Evolutionary conservation across 2,329 filamentous ascomycete genomes (phyloP).

Genomic region (Neofusicoccum sp.): DNA sequence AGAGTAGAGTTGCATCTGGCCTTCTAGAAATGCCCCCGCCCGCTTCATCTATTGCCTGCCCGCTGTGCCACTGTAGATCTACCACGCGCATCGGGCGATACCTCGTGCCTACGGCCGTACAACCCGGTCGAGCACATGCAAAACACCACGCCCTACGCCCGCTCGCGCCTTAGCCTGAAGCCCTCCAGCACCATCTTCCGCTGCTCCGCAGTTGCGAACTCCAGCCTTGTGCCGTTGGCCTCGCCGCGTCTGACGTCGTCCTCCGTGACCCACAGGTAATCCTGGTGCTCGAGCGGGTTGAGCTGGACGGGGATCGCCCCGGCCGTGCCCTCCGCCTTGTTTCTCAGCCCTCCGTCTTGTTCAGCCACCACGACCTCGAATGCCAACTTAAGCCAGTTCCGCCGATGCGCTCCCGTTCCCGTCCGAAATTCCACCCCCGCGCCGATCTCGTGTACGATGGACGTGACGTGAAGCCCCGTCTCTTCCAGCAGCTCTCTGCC

Average conservation of each 20-base stretch:
- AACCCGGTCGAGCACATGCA: background rate
- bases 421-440: conserved; percentile 28
- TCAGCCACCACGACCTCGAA: conserved; percentile 38
- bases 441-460: conserved; percentile 46
- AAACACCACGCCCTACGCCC: conserved; percentile 6
- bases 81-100: conserved; percentile 8
- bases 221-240: conserved; percentile 32
- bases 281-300: conserved; percentile 47
- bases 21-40: background rate
- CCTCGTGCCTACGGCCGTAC: conserved; percentile 9
- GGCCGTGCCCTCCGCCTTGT: conserved; percentile 8
- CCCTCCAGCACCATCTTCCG: conserved; percentile 39
- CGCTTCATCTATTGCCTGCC: conserved; percentile 12
- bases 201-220: conserved; percentile 31
- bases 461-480: conserved; percentile 50
- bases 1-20: background rate
- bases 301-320: conserved; percentile 30
- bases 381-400: conserved; percentile 40
- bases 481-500: conserved; percentile 57
- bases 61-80: conserved; percentile 4
- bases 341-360: background rate
- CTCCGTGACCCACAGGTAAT: conserved; percentile 43
- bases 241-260: conserved; percentile 40
- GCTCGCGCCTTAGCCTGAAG: conserved; percentile 27
- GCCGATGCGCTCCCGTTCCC: conserved; percentile 6